phyloP scores from a whole-genome alignment of 169 alveolate species.

The Plasmodium falciparum region DNA sequence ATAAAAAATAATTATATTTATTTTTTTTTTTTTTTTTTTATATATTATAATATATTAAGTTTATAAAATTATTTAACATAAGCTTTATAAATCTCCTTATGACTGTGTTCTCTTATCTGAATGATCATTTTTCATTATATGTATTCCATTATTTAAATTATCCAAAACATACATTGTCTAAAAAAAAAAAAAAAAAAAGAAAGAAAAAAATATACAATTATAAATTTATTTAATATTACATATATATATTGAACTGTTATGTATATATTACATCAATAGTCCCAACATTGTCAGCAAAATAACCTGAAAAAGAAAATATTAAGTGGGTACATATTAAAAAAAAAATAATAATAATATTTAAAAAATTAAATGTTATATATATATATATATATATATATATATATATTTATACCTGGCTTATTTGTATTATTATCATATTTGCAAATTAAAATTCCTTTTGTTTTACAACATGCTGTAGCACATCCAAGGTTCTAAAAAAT shows the following conservation, averaged over 20 bases:
- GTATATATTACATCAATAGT: slow-evolving; percentile 34
- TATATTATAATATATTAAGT: too few species aligned
- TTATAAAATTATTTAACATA: too few species aligned
- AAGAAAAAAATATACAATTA: not conserved
- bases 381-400: not conserved
- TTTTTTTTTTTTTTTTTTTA: too few species aligned
- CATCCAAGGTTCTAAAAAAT: slow-evolving; percentile 42
- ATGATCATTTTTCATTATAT: too few species aligned
- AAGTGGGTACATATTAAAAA: slow-evolving; percentile 3
- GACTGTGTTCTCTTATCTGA: too few species aligned
- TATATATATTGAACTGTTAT: not conserved
- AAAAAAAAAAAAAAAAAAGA: not conserved
- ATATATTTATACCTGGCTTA: slow-evolving; percentile 35
- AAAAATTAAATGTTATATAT: not conserved
- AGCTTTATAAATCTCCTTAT: too few species aligned
- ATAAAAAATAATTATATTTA: too few species aligned
- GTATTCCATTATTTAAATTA: not conserved
- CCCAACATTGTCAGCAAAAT: slow-evolving; percentile 60
- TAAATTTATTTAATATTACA: not conserved
- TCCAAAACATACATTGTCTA: slow-evolving; percentile 48
- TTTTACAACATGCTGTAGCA: slow-evolving; percentile 53
- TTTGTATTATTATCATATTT: slow-evolving; percentile 52
- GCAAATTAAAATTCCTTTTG: slow-evolving; percentile 37
- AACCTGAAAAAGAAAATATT: slow-evolving; percentile 24
- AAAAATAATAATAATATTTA: slow-evolving; percentile 1